These are phyloP conservation scores for Echinochloa phyllopogon DNA, from an alignment of 176 grass and related monocot genomes.

Conservation along the genomic window DNA sequence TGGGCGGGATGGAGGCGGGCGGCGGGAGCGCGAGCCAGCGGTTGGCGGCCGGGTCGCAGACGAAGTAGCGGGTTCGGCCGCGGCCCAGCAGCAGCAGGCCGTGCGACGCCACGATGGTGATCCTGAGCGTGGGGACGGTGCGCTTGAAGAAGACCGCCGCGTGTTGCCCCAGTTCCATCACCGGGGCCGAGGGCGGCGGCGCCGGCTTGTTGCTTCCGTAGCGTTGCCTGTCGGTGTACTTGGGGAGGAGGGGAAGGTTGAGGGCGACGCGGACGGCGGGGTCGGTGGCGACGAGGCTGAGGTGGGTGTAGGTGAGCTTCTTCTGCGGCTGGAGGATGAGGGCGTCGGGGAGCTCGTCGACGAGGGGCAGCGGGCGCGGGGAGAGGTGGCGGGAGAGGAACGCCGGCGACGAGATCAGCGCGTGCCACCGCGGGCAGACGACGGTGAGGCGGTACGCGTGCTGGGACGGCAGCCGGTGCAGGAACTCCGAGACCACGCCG, in stretches of 20 bases:
- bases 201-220: not conserved
- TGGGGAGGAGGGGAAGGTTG: not conserved
- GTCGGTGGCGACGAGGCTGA: not conserved
- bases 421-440: slow-evolving; percentile 19
- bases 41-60: slow-evolving; percentile 35
- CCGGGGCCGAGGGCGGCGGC: not conserved
- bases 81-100: slow-evolving; percentile 24
- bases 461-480: not conserved
- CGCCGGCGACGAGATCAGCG: not conserved
- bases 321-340: not conserved
- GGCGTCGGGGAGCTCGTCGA: not conserved
- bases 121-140: slow-evolving; percentile 19
- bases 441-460: not conserved
- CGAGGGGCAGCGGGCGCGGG: not conserved
- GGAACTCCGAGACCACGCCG: not conserved
- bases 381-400: slow-evolving; percentile 31
- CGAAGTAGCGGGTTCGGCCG: slow-evolving; percentile 17
- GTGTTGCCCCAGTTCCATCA: not conserved
- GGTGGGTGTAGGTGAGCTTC: not conserved
- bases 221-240: not conserved
- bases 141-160: slow-evolving; percentile 17
- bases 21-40: slow-evolving; percentile 35
- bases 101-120: slow-evolving; percentile 20
- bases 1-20: not conserved
- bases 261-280: not conserved